Percentiles rank a stretch among this genome's conserved stretches.
Evolutionary conservation across 306 rosid genomes (phyloP).

Genomic region (Castanopsis chinensis): DNA sequence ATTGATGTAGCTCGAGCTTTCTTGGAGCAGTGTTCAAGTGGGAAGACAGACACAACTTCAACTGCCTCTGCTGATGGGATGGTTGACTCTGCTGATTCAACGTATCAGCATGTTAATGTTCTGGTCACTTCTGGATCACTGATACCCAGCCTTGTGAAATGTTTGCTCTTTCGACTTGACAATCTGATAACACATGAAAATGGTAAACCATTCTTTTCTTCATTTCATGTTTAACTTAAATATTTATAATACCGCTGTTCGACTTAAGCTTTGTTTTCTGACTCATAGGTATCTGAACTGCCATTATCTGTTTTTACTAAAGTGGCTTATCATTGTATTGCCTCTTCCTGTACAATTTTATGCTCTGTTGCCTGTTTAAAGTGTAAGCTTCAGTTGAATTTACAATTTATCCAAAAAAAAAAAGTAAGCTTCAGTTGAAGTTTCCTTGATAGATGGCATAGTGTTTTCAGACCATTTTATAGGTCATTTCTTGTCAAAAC

Average conservation of each 20-base stretch:
- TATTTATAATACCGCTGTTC: not conserved
- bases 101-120: constrained; percentile 50
- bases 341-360: not conserved
- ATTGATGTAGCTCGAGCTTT: constrained; percentile 57
- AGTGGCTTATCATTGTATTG: not conserved
- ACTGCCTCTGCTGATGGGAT: constrained; percentile 43
- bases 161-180: constrained; percentile 83
- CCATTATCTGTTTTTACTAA: not conserved
- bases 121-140: constrained; percentile 89
- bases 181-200: constrained; percentile 57
- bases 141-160: constrained; percentile 88
- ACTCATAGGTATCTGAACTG: not conserved
- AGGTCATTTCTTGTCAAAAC: not conserved
- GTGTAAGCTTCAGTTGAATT: too few relatives aligned
- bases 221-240: constrained; percentile 4
- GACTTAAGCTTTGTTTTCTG: not conserved
- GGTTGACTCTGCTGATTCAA: constrained; percentile 33
- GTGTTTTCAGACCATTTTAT: not conserved
- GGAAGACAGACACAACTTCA: constrained; percentile 37
- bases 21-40: constrained; percentile 67
- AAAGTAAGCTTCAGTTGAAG: not conserved
- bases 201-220: constrained; percentile 45
- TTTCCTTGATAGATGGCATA: not conserved
- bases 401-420: too few relatives aligned
- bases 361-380: not conserved